Percentiles rank a stretch among this genome's conserved stretches.
These are phyloP conservation scores for Aspergillus sp. DNA, from an alignment of 2,329 filamentous ascomycete species.

Conservation along the genomic window DNA sequence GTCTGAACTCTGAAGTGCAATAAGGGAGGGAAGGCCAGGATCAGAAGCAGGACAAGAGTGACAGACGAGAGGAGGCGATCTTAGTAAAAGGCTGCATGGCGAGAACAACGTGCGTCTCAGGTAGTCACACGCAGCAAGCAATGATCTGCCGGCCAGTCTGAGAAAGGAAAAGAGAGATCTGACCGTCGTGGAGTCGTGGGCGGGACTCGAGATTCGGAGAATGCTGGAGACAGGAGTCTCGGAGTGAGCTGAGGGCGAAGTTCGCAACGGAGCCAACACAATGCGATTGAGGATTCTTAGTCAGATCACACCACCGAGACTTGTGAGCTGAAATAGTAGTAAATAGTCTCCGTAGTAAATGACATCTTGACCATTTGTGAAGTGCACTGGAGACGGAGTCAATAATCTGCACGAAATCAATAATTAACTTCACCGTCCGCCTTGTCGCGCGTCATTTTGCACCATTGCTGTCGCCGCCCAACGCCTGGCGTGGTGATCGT, in stretches of 20 bases:
- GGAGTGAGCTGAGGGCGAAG: too few relatives aligned
- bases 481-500: neutral
- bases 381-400: neutral
- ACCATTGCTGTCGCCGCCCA: neutral
- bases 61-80: neutral
- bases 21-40: neutral
- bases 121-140: conserved; percentile 1
- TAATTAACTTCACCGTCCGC: neutral
- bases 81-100: conserved; percentile 5
- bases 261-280: neutral
- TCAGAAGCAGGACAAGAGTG: conserved; percentile 2
- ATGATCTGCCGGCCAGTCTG: neutral
- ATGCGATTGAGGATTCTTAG: conserved; percentile 7
- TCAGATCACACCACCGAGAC: neutral
- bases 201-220: neutral
- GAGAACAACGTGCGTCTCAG: conserved; percentile 4
- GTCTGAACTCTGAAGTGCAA: neutral
- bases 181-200: neutral
- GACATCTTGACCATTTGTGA: neutral
- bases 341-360: neutral
- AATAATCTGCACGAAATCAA: conserved; percentile 1
- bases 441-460: neutral
- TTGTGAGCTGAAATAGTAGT: too few relatives aligned
- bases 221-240: neutral
- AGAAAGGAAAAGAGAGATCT: neutral